phyloP scores from a whole-genome alignment of 306 rosid genomes.

The Quercus cerris region DNA sequence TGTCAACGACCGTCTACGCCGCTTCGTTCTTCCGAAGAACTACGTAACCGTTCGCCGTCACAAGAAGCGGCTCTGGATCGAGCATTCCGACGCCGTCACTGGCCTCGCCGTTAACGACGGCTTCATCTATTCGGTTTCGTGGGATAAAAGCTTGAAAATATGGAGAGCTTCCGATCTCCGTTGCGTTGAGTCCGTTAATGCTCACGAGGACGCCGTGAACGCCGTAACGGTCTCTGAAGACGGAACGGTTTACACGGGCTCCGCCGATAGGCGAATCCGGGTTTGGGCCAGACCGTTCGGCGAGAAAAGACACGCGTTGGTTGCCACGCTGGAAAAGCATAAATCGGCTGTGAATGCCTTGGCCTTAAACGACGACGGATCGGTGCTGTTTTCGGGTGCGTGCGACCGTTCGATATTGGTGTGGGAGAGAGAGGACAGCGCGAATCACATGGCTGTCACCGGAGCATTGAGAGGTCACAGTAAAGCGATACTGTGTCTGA shows the following conservation, averaged over 20 bases:
- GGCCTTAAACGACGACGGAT: constrained; percentile 77
- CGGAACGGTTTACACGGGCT: constrained; percentile 85
- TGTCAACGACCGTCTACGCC: constrained; percentile 60
- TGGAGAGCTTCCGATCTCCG: constrained; percentile 72
- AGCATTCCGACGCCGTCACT: constrained; percentile 81
- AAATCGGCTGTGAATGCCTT: constrained; percentile 80
- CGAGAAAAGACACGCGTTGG: constrained; percentile 49
- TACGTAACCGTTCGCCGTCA: constrained; percentile 77
- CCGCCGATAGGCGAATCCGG: constrained; percentile 63
- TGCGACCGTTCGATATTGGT: constrained; percentile 88
- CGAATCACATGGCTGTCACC: constrained; percentile 73
- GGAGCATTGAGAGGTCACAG: constrained; percentile 88
- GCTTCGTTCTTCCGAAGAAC: constrained; percentile 62
- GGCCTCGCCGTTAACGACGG: constrained; percentile 56
- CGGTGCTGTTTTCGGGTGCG: constrained; percentile 79
- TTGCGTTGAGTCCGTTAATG: constrained; percentile 65
- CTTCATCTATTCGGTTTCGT: constrained; percentile 77
- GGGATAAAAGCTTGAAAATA: constrained; percentile 78
- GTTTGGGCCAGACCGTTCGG: constrained; percentile 63
- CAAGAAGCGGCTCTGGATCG: constrained; percentile 67
- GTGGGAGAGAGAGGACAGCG: constrained; percentile 91
- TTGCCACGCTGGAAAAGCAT: constrained; percentile 81
- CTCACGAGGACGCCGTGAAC: constrained; percentile 88
- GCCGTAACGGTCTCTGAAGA: constrained; percentile 67
- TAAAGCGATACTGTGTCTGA: constrained; percentile 63